Evolutionary conservation across 208 protist genomes (phyloP).

Genomic region (Wallacemonas rigidus): DNA sequence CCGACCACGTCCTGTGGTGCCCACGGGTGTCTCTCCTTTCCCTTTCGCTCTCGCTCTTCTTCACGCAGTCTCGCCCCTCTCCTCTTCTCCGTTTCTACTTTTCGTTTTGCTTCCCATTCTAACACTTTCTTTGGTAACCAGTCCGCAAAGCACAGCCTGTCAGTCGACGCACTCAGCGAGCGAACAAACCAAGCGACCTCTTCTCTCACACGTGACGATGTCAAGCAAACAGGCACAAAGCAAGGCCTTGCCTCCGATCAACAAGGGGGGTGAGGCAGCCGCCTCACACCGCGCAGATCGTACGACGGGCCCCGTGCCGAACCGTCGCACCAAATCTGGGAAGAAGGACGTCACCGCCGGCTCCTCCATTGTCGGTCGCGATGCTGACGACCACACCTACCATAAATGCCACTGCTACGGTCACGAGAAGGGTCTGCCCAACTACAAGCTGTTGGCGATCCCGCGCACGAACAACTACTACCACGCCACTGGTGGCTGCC

Average conservation of each 20-base stretch:
- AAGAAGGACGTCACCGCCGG: conserved; percentile 18
- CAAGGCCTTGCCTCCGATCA: neutral
- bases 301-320: neutral
- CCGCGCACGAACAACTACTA: conserved; percentile 87
- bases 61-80: too few relatives aligned
- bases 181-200: too few relatives aligned
- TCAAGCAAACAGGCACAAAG: neutral
- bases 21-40: too few relatives aligned
- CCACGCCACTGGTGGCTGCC: conserved; percentile 61
- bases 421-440: conserved; percentile 48
- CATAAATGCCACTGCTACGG: conserved; percentile 68
- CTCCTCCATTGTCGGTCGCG: conserved; percentile 6
- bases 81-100: too few relatives aligned
- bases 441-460: conserved; percentile 73
- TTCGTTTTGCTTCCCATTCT: too few relatives aligned
- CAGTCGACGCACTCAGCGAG: too few relatives aligned
- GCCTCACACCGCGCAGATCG: neutral
- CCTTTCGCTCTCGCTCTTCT: too few relatives aligned
- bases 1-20: too few relatives aligned
- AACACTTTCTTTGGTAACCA: too few relatives aligned
- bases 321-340: neutral
- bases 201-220: too few relatives aligned
- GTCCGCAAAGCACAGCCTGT: too few relatives aligned
- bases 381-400: conserved; percentile 21
- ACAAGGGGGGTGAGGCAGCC: neutral